These are phyloP conservation scores for Macrolepiota dolichaula DNA, from an alignment of 768 basidiomycete genomes.

Conservation along the genomic window DNA sequence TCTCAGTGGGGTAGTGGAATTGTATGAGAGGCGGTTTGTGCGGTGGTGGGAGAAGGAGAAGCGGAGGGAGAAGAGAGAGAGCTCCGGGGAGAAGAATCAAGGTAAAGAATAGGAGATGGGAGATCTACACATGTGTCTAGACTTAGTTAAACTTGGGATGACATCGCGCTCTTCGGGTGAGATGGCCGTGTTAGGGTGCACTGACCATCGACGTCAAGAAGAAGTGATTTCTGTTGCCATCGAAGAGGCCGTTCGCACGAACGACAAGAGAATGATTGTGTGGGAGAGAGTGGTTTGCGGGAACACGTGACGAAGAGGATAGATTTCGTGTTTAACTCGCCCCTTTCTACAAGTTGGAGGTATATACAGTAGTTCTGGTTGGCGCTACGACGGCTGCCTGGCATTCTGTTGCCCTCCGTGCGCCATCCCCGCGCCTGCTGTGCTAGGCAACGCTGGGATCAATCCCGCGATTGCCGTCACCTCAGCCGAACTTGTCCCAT, in stretches of 20 bases:
- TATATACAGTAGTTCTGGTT: background rate
- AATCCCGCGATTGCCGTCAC: background rate
- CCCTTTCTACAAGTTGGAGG: background rate
- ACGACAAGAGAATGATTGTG: background rate
- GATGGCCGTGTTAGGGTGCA: background rate
- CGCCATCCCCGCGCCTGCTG: background rate
- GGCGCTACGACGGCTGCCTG: constrained; percentile 1
- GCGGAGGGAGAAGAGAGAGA: constrained; percentile 10
- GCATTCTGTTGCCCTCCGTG: background rate
- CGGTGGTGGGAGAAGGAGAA: constrained; percentile 40
- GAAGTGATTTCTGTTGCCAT: background rate
- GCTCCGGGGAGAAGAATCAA: constrained; percentile 8
- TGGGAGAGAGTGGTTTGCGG: background rate
- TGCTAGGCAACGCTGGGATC: background rate
- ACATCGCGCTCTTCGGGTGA: background rate
- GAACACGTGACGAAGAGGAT: background rate
- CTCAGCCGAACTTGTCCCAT: constrained; percentile 4
- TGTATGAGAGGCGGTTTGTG: constrained; percentile 60
- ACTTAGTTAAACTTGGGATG: background rate
- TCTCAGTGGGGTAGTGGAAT: constrained; percentile 54
- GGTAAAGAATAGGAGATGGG: background rate
- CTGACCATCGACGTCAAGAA: background rate
- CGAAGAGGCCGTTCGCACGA: background rate
- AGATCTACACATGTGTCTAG: background rate
- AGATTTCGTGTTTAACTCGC: constrained; percentile 3